A percentile compares a stretch with the other conserved stretches of the same genome.
These are phyloP conservation scores for Wickerhamomyces chambardii DNA, from an alignment of 805 yeast genomes.

Conservation along the genomic window DNA sequence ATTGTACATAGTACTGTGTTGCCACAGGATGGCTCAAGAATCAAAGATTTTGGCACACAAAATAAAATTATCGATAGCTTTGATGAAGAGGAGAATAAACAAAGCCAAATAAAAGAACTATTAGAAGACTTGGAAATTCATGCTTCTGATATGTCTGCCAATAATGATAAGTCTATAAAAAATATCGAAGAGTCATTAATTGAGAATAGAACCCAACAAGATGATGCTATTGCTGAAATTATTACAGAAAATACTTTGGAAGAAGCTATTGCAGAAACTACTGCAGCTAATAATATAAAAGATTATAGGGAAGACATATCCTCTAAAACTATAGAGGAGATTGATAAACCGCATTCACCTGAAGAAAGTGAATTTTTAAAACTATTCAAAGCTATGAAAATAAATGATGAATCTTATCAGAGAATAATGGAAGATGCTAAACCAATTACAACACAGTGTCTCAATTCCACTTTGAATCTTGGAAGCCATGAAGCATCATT, in stretches of 20 bases:
- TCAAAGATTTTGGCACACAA: constrained; percentile 14
- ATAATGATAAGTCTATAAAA: no score
- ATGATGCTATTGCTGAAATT: background rate
- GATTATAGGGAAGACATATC: no score
- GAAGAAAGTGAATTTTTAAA: background rate
- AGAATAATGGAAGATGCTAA: constrained; percentile 4
- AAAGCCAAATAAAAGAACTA: constrained; percentile 21
- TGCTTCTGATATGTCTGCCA: no score
- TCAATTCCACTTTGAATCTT: no score
- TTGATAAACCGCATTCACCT: background rate
- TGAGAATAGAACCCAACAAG: no score
- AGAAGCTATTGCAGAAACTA: background rate
- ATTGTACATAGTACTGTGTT: constrained; percentile 38
- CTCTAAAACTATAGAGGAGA: no score
- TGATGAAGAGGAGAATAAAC: constrained; percentile 1
- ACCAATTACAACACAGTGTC: background rate
- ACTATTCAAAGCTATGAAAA: background rate
- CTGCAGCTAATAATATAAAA: no score
- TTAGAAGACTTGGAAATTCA: constrained; percentile 16
- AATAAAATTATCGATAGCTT: constrained; percentile 3
- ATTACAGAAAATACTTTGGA: background rate
- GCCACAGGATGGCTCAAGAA: constrained; percentile 23
- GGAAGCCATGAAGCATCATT: no score
- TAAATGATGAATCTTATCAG: constrained; percentile 1
- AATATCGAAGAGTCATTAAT: no score